phyloP scores from a whole-genome alignment of 106 monocot genomes.

The Apostasia ramifera region DNA sequence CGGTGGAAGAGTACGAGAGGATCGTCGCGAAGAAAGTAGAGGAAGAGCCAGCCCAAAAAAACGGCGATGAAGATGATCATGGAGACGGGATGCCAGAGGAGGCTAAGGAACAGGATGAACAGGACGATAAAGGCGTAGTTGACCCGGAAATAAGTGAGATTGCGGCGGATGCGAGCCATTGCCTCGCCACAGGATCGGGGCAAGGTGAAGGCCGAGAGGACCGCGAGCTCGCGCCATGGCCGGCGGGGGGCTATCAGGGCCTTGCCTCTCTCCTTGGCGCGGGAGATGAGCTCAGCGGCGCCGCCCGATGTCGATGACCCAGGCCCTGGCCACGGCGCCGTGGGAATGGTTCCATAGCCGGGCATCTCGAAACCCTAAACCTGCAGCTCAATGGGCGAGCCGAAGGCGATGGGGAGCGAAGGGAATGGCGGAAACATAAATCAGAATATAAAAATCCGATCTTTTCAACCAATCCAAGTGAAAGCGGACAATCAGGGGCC shows the following conservation, averaged over 20 bases:
- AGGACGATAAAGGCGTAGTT: conserved; percentile 74
- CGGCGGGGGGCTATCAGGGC: conserved; percentile 37
- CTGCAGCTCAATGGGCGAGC: background rate
- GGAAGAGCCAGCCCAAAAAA: conserved; percentile 57
- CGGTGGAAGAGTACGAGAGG: conserved; percentile 44
- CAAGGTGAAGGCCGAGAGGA: conserved; percentile 37
- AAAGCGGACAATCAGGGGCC: too few relatives aligned
- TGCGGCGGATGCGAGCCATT: conserved; percentile 41
- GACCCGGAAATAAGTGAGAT: conserved; percentile 66
- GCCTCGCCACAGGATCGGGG: conserved; percentile 48
- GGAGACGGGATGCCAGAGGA: conserved; percentile 72
- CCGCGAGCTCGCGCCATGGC: conserved; percentile 65
- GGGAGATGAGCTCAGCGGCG: conserved; percentile 19
- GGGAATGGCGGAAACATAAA: conserved; percentile 11
- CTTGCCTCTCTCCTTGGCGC: conserved; percentile 19
- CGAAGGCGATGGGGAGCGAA: conserved; percentile 48
- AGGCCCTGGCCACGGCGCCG: conserved; percentile 1
- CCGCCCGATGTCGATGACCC: conserved; percentile 13
- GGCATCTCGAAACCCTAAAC: conserved; percentile 1
- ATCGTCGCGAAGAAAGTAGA: conserved; percentile 66
- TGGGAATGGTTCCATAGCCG: conserved; percentile 26
- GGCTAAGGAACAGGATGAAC: conserved; percentile 57
- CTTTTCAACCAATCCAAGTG: too few relatives aligned
- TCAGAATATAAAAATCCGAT: too few relatives aligned
- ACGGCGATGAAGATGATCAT: conserved; percentile 69